Base-by-base conservation (phyloP, 2,329 filamentous ascomycete genomes). In the Colletotrichum aenigma region DNA sequence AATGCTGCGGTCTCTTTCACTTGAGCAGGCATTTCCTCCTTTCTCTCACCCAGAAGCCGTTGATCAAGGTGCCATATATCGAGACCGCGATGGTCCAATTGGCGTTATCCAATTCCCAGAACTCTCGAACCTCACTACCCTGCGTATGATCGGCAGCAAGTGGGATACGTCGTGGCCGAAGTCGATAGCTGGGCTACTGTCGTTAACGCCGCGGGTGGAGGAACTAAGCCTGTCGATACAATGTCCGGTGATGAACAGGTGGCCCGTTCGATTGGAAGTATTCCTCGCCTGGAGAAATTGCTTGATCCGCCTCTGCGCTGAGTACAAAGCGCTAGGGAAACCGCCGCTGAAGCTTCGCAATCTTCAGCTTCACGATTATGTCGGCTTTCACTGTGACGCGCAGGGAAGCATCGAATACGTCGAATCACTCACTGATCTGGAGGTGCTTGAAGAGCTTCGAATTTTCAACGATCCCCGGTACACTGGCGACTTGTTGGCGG, bases 341-440 rank as follows among this genome's bases (percentile, higher is more conserved):
- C 43, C 43, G n/a, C n/a, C 43, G 0, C 43, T 52, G 1, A 52
- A 52, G 43, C 43, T 52, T 13, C 43, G n/a, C 10, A 52, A 24
- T 0, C 43, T 52, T 2, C 1, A 7, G 6, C n/a, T 24, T 3
- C 3, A 7, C 6, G 1, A 13, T 0, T 0, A 52, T 7, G 0
- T 52, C n/a, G 43, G 43, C 3, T 52, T 52, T 12, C 9, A n/a
- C 38, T 4, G 5, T 2, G 4, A 48, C 10, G 2, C 43, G 6
- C 43, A 1, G n/a, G 0, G 0, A 52, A 21, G 4, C 43, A 52
- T 52, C 4, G 43, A 0, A 21, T 52, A 52, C 2, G 0, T 52
- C 12, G 6, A 4, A 4, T 52, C 43, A 6, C 43, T 52, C n/a
- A 52, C n/a, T 0, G 43, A 52, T 24, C 3, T 52, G 43, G 6